phyloP scores from a whole-genome alignment of 495 filamentous ascomycete species.

The Aspergillus cristatus region DNA sequence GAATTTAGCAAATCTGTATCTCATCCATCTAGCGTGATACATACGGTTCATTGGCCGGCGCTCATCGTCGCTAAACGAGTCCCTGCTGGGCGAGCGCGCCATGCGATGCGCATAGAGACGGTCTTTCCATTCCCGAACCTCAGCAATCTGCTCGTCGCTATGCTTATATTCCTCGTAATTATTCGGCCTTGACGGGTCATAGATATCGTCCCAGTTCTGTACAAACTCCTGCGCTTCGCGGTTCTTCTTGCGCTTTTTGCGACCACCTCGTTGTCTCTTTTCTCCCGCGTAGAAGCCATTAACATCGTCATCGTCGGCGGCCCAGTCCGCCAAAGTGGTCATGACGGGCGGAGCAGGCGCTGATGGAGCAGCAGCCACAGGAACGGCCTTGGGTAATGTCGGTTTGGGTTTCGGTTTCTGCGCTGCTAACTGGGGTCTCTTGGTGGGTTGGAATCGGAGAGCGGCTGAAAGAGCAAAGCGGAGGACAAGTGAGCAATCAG shows the following conservation, averaged over 20 bases:
- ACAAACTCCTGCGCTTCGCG: conserved; percentile 47
- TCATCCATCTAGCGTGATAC: conserved; percentile 11
- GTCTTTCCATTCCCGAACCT: conserved; percentile 84
- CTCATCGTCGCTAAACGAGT: conserved; percentile 47
- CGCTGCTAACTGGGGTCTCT: conserved; percentile 57
- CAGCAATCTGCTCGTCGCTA: conserved; percentile 73
- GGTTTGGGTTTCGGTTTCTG: conserved; percentile 63
- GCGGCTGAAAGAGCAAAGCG: conserved; percentile 41
- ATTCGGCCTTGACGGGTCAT: conserved; percentile 77
- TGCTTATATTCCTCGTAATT: conserved; percentile 78
- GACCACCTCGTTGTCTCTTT: conserved; percentile 68
- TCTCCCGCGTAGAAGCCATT: conserved; percentile 52
- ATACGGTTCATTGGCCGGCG: conserved; percentile 46
- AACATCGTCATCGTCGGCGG: conserved; percentile 66
- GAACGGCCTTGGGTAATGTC: conserved; percentile 30
- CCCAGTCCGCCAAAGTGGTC: conserved; percentile 78
- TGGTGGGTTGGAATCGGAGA: conserved; percentile 82
- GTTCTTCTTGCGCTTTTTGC: conserved; percentile 82
- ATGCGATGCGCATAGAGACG: conserved; percentile 69
- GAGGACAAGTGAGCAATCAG: conserved; percentile 41
- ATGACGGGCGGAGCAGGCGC: conserved; percentile 34
- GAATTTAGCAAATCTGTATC: conserved; percentile 3
- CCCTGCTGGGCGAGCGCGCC: conserved; percentile 39
- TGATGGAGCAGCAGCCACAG: conserved; percentile 13
- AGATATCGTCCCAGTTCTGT: conserved; percentile 89